phyloP scores from a whole-genome alignment of 2,329 filamentous ascomycete species.

The Aschersonia sp. region DNA sequence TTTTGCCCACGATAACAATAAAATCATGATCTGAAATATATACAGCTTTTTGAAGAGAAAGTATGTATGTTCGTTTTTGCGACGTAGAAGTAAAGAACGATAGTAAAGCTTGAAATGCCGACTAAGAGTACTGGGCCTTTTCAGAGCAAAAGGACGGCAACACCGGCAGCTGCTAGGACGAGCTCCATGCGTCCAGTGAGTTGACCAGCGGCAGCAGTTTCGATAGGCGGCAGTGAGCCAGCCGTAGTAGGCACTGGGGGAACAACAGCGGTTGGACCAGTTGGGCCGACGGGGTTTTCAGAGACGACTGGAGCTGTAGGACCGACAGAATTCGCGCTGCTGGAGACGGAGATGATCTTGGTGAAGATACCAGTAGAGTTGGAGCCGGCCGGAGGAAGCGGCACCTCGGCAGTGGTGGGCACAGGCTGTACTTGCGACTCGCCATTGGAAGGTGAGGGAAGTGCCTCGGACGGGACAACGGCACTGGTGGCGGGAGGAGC shows the following conservation, averaged over 20 bases:
- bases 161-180: constrained; percentile 14
- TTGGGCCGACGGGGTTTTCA: background rate
- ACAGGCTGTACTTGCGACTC: background rate
- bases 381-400: background rate
- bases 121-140: background rate
- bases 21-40: background rate
- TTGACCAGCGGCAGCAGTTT: constrained; percentile 18
- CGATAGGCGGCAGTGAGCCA: constrained; percentile 6
- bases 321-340: background rate
- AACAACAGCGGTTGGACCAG: constrained; percentile 2
- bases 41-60: background rate
- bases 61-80: background rate
- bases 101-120: background rate
- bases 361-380: background rate
- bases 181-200: constrained; percentile 13
- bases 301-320: background rate
- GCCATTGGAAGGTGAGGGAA: background rate
- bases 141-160: constrained; percentile 14
- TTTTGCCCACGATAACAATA: no score
- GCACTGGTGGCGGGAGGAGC: background rate
- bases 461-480: background rate
- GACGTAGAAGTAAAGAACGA: background rate
- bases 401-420: background rate
- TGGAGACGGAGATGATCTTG: background rate
- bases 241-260: background rate